Conservation (phyloP, 129 eudicot species). For the Logfia minima region DNA sequence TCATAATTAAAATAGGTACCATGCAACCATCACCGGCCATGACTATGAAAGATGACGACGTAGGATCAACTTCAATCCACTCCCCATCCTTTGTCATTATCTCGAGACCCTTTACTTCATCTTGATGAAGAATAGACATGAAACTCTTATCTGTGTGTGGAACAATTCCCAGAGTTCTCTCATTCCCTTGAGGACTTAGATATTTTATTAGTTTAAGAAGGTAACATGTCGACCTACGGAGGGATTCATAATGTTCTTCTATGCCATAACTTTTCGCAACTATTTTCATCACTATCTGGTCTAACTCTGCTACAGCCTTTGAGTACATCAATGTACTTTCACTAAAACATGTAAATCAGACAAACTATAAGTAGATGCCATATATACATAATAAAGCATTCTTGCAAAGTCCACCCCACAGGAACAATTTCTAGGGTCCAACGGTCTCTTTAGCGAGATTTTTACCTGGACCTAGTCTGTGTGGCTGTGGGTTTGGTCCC, state of each 20-base stretch:
- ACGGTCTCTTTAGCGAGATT: no score
- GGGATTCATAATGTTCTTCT: conserved; percentile 35
- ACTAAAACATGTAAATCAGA: conserved; percentile 26
- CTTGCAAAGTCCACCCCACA: no score
- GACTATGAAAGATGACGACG: conserved; percentile 53
- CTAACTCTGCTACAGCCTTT: conserved; percentile 46
- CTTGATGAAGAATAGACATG: conserved; percentile 54
- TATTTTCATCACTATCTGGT: conserved; percentile 57
- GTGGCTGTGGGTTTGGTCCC: no score
- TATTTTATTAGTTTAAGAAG: conserved; percentile 55
- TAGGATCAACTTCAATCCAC: conserved; percentile 56
- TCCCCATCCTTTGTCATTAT: conserved; percentile 45
- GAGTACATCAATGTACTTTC: conserved; percentile 34
- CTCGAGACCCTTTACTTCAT: conserved; percentile 56
- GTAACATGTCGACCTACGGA: conserved; percentile 38
- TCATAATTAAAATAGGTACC: conserved; percentile 20
- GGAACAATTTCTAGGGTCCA: no score
- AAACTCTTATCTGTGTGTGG: conserved; percentile 69
- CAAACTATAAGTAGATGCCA: neutral
- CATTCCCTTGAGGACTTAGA: conserved; percentile 31
- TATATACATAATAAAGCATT: neutral
- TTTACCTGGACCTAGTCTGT: no score
- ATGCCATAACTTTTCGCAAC: conserved; percentile 53
- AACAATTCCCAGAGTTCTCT: conserved; percentile 40
- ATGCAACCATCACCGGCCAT: conserved; percentile 70